Conservation (phyloP, 108 stramenopile species). For the Stephanodiscus minutulus region DNA sequence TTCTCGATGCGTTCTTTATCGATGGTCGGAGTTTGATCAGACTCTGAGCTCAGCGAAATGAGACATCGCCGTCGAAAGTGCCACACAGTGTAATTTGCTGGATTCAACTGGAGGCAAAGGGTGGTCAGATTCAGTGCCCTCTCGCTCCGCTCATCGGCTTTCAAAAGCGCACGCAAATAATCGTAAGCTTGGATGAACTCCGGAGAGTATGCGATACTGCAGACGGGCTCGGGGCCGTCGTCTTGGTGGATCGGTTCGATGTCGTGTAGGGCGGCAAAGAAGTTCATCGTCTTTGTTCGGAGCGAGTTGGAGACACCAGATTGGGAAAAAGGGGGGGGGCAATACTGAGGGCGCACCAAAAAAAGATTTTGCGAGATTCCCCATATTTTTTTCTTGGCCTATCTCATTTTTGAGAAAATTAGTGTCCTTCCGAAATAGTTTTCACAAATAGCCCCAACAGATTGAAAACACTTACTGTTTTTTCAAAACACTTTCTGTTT, state of each 20-base stretch:
- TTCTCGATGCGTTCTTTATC: slow-evolving; percentile 37
- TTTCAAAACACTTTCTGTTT: no score
- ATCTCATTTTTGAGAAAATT: no score
- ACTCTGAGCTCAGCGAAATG: slow-evolving; percentile 24
- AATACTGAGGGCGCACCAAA: no score
- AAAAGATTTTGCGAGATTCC: no score
- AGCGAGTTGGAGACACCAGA: no score
- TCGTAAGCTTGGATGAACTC: slow-evolving; percentile 82
- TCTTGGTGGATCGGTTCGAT: slow-evolving; percentile 89
- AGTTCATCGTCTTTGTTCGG: slow-evolving; percentile 18
- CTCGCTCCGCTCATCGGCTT: slow-evolving; percentile 65
- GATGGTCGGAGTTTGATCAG: slow-evolving; percentile 11
- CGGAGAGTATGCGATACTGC: slow-evolving; percentile 85
- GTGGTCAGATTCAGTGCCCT: slow-evolving; percentile 86
- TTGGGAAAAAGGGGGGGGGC: no score
- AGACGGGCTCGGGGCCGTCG: slow-evolving; percentile 89
- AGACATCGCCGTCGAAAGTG: slow-evolving; percentile 87
- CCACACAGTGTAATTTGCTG: slow-evolving; percentile 99
- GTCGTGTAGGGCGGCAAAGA: slow-evolving; percentile 55
- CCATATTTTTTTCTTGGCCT: no score
- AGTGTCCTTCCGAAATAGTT: no score
- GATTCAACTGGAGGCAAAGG: slow-evolving; percentile 83
- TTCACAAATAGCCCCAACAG: no score
- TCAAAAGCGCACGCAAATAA: slow-evolving; percentile 85
- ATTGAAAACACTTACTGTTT: no score